Evolutionary conservation across 2,329 filamentous ascomycete species (phyloP).

Genomic region (Colletotrichum liriopes): DNA sequence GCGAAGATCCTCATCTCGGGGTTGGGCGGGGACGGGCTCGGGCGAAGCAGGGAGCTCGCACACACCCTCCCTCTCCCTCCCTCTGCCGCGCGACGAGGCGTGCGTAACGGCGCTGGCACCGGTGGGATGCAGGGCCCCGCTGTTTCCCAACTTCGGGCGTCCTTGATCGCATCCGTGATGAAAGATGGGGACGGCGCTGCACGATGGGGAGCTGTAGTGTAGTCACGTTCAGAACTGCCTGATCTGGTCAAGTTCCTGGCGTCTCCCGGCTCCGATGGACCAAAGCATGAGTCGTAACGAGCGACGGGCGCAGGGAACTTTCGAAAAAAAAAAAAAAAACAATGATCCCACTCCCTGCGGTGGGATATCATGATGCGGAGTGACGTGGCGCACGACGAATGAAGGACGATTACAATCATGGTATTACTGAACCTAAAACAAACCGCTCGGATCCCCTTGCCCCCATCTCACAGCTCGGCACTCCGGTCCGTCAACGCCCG

Average conservation of each 20-base stretch:
- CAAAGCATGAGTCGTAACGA: neutral
- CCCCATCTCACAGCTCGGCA: slow-evolving; percentile 24
- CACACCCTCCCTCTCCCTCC: neutral
- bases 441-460: neutral
- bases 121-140: neutral
- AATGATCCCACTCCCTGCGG: neutral
- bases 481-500: slow-evolving; percentile 45
- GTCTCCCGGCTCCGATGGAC: neutral
- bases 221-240: neutral
- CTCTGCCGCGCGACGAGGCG: neutral
- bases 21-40: neutral
- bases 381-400: neutral
- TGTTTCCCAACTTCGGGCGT: neutral
- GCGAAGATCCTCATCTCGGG: slow-evolving; percentile 42
- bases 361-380: neutral
- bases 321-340: neutral
- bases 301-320: neutral
- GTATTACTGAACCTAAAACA: neutral
- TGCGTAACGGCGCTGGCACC: neutral
- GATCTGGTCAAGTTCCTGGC: neutral
- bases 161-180: neutral
- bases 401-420: neutral
- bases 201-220: neutral
- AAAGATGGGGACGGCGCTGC: neutral
- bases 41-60: neutral